Evolutionary conservation across 176 grass and related monocot genomes (phyloP).

Genomic region (Canna indica): DNA sequence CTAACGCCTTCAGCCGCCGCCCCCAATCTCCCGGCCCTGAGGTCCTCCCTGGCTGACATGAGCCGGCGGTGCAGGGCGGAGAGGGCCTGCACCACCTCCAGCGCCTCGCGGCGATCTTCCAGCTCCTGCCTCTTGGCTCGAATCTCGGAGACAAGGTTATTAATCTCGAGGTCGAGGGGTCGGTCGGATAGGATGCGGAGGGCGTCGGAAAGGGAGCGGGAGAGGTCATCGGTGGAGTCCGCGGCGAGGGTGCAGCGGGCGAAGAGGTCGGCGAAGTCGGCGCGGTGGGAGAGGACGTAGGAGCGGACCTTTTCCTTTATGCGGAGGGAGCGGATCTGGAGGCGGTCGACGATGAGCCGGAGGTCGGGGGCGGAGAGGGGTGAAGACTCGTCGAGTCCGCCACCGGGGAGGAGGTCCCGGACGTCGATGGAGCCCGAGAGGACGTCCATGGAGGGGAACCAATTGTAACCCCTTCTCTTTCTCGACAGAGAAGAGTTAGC

Average conservation of each 20-base stretch:
- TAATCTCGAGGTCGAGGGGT: slow-evolving; percentile 57
- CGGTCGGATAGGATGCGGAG: slow-evolving; percentile 55
- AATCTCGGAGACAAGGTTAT: slow-evolving; percentile 49
- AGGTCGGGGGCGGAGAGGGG: slow-evolving; percentile 89
- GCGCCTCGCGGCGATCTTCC: slow-evolving; percentile 55
- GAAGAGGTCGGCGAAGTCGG: slow-evolving; percentile 41
- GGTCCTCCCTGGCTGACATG: slow-evolving; percentile 40
- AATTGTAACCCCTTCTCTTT: no score
- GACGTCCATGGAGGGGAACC: slow-evolving; percentile 7
- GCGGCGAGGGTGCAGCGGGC: slow-evolving; percentile 38
- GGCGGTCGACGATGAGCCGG: slow-evolving; percentile 86
- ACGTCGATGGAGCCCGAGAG: slow-evolving; percentile 48
- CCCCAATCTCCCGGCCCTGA: slow-evolving; percentile 33
- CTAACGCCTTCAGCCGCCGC: slow-evolving; percentile 33
- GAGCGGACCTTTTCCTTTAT: slow-evolving; percentile 58
- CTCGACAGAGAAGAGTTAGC: no score
- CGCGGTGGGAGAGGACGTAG: slow-evolving; percentile 59
- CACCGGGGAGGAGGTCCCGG: slow-evolving; percentile 66
- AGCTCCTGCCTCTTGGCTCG: slow-evolving; percentile 42
- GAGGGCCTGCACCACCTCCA: slow-evolving; percentile 37
- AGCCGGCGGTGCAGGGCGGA: slow-evolving; percentile 41
- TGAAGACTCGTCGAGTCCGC: slow-evolving; percentile 56
- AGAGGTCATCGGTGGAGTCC: slow-evolving; percentile 24
- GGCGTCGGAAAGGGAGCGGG: slow-evolving; percentile 34
- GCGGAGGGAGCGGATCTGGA: slow-evolving; percentile 62